phyloP scores from a whole-genome alignment of 2,329 filamentous ascomycete species.

The Thielaviopsis populi region DNA sequence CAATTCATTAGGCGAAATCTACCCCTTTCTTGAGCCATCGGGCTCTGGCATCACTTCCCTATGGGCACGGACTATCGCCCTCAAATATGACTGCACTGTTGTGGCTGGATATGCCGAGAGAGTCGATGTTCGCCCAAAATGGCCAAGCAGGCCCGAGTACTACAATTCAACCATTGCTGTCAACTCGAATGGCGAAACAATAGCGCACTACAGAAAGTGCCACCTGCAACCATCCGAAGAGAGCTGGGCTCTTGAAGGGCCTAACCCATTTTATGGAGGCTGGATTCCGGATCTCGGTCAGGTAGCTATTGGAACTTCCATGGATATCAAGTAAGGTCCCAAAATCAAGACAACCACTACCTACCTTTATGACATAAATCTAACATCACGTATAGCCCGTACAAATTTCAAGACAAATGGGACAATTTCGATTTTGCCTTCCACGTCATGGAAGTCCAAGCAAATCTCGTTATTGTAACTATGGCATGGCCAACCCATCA shows the following conservation, averaged over 20 bases:
- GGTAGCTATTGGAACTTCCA: constrained; percentile 42
- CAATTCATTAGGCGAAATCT: constrained; percentile 44
- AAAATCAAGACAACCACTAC: constrained; percentile 42
- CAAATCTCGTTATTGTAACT: constrained; percentile 50
- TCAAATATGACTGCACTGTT: constrained; percentile 45
- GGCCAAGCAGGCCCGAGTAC: constrained; percentile 22
- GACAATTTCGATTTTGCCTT: constrained; percentile 27
- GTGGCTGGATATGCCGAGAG: constrained; percentile 53
- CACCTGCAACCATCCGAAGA: constrained; percentile 47
- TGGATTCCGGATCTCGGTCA: constrained; percentile 30
- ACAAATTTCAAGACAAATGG: constrained; percentile 18
- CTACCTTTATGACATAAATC: constrained; percentile 23
- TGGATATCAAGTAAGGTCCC: constrained; percentile 35
- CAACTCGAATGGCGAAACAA: constrained; percentile 35
- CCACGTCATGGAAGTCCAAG: constrained; percentile 39
- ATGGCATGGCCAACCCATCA: constrained; percentile 65
- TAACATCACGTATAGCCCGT: constrained; percentile 2
- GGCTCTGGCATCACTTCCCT: constrained; percentile 44
- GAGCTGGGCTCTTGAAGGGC: constrained; percentile 44
- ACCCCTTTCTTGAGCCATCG: constrained; percentile 47
- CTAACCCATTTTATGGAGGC: constrained; percentile 31
- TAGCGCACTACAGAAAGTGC: constrained; percentile 38
- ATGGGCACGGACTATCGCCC: constrained; percentile 49
- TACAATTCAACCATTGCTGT: constrained; percentile 34
- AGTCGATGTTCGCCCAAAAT: constrained; percentile 20